Base-by-base conservation (phyloP, 2,329 filamentous ascomycete species). In the Fusarium verrucosum region DNA sequence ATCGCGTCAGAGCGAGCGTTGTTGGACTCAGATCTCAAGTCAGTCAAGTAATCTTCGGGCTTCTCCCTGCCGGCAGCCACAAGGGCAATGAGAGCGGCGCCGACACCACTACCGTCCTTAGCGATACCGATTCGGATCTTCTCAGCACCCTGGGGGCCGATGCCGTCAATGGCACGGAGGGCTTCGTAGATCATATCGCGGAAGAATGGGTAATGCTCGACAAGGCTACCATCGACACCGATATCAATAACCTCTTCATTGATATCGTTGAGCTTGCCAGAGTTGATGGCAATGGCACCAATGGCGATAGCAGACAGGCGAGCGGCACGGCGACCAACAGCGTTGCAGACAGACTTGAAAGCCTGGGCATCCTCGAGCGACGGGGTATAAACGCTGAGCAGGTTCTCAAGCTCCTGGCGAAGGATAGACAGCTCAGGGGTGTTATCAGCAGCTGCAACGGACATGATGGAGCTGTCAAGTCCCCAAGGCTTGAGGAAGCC, bases 161-260 rank as follows among this genome's bases (percentile, higher is more conserved):
- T 91, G 61, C 90, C 87, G 16, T 92, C 85, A 50, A 97, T 87
- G 53, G 87, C 87, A 45, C 88, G 81, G 58, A 98, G 82, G 8
- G 92, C 92, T 74, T 96, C 91, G 62, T 94, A 87, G 63, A 98
- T 90, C 81, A 95, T 91, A 54, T 91, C 89, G 66, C 95, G 89
- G 79, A 97, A 99, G 73, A 89, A 89, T 10, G 95, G 95, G 77
- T 98, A 98, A 80, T 96, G 95, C 78, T 98, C 95, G 4, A 98
- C 93, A 50, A 99, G 82, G 74, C 90, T 94, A 66, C 95, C 95
- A 74, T 99, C 95, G 3, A 98, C 94, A 71, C 95, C 95, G 70
- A 99, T 87, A 74, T 99, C 95, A 53, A 90, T 81, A 23, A 95
- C 85, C 49, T 94, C 86, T 41, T 92, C 89, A 13, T 87, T 83